phyloP scores from a whole-genome alignment of 257 asterid species.

The Solanum piurae region DNA sequence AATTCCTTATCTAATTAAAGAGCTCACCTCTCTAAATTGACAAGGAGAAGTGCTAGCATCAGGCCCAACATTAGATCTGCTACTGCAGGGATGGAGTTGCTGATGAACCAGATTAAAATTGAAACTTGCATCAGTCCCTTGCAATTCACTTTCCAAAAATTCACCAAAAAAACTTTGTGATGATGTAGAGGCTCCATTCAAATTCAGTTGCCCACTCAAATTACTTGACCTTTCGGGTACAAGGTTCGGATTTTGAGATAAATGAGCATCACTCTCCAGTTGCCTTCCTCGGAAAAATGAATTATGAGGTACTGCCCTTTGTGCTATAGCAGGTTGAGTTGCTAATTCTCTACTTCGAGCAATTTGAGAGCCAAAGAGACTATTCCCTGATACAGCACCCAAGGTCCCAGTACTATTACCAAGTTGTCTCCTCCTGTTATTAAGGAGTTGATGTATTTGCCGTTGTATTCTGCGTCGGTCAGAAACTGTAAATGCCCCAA shows the following conservation, averaged over 20 bases:
- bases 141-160: constrained; percentile 24
- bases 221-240: constrained; percentile 25
- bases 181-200: constrained; percentile 56
- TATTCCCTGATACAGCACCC: constrained; percentile 17
- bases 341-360: constrained; percentile 23
- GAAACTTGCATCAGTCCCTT: constrained; percentile 25
- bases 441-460: constrained; percentile 48
- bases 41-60: constrained; percentile 32
- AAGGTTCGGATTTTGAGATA: constrained; percentile 20
- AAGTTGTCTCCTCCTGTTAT: constrained; percentile 37
- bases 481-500: constrained; percentile 45
- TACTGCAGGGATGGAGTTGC: constrained; percentile 51
- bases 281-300: constrained; percentile 27
- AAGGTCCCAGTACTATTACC: constrained; percentile 12
- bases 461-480: constrained; percentile 70
- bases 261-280: constrained; percentile 11
- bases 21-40: constrained; percentile 57
- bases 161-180: constrained; percentile 26
- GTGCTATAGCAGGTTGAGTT: constrained; percentile 20
- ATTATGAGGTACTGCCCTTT: constrained; percentile 16
- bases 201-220: constrained; percentile 28
- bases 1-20: constrained; percentile 26
- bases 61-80: constrained; percentile 32
- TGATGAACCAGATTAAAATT: constrained; percentile 39
- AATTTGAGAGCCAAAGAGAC: constrained; percentile 34